Base-by-base conservation (phyloP, 2,329 filamentous ascomycete genomes). In the Hyphodiscus sp. region DNA sequence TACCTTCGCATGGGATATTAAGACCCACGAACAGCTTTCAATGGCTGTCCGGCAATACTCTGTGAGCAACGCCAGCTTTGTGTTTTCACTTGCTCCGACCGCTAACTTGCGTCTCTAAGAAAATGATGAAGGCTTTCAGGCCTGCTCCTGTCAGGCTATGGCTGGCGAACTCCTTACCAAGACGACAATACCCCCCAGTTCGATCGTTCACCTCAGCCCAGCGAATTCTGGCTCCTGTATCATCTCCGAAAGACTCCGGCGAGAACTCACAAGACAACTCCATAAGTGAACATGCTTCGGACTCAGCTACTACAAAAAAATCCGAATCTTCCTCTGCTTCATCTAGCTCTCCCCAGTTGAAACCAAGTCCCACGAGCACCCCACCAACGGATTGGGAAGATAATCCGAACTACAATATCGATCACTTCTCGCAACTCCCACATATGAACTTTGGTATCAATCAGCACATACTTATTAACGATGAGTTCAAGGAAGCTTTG, bases 381-480 rank as follows among this genome's bases (percentile, higher is more conserved):
- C 60, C 47, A 49, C 66, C 51, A 53, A 63, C 52, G 58, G 65
- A 69, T 64, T 92, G 88, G 89, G 88, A 94, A 65, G 83, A 89
- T 52, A 82, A 88, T 60, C 81, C 84, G 15, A 79, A 89, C 60
- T 81, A 84, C 56, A 77, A 82, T 58, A 87, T 91, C 63, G 82
- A 82, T 47, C 80, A 82, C 57, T 92, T 92, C 73, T 83, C 84
- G 29, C 79, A 92, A 66, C 77, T 94, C 20, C 89, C 89, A 2
- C 85, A 87, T 61, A 79, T 80, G 57, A 85, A 88, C 63, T 97
- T 97, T 63, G 94, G 94, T 16, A 85, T 91, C 63, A 99, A 99
- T 64, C 94, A 99, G 70, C 89, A 97, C 72, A 95, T 97, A 77
- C 79, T 90, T 56, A 95, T 97, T 67, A 95, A 97, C 68, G 85